phyloP scores from a whole-genome alignment of 2,329 filamentous ascomycete species.

The Stagonosporopsis vannaccii region DNA sequence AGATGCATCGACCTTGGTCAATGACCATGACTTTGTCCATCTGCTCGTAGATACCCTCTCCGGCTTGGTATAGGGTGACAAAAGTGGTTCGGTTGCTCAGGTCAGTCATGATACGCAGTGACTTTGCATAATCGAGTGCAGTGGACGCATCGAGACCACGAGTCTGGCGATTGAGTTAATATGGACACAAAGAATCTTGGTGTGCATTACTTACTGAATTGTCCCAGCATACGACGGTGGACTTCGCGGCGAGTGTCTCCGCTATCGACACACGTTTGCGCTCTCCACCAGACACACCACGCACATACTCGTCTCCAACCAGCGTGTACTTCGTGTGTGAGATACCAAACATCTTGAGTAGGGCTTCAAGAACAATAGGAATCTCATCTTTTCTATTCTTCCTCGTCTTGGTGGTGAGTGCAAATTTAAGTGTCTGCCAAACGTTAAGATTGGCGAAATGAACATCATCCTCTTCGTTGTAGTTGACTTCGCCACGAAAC shows the following conservation, averaged over 20 bases:
- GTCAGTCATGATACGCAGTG: slow-evolving; percentile 80
- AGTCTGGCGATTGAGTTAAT: slow-evolving; percentile 51
- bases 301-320: slow-evolving; percentile 75
- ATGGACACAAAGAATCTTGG: not conserved
- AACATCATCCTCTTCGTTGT: slow-evolving; percentile 78
- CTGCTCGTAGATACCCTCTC: slow-evolving; percentile 72
- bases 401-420: slow-evolving; percentile 76
- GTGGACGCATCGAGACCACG: slow-evolving; percentile 81
- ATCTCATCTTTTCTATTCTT: slow-evolving; percentile 70
- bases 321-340: slow-evolving; percentile 75
- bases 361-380: slow-evolving; percentile 71
- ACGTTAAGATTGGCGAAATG: slow-evolving; percentile 79
- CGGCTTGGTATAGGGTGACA: slow-evolving; percentile 75
- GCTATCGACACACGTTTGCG: slow-evolving; percentile 77
- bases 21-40: slow-evolving; percentile 86
- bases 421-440: slow-evolving; percentile 79
- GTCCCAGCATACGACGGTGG: slow-evolving; percentile 74
- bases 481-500: slow-evolving; percentile 79
- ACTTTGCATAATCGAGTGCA: slow-evolving; percentile 78
- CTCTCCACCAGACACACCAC: slow-evolving; percentile 81
- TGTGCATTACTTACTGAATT: slow-evolving; percentile 61
- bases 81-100: slow-evolving; percentile 74
- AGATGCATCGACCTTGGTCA: slow-evolving; percentile 73
- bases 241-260: slow-evolving; percentile 72
- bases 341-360: slow-evolving; percentile 82